phyloP scores from a whole-genome alignment of 2,329 filamentous ascomycete genomes.

The Hypoxylon sp. region DNA sequence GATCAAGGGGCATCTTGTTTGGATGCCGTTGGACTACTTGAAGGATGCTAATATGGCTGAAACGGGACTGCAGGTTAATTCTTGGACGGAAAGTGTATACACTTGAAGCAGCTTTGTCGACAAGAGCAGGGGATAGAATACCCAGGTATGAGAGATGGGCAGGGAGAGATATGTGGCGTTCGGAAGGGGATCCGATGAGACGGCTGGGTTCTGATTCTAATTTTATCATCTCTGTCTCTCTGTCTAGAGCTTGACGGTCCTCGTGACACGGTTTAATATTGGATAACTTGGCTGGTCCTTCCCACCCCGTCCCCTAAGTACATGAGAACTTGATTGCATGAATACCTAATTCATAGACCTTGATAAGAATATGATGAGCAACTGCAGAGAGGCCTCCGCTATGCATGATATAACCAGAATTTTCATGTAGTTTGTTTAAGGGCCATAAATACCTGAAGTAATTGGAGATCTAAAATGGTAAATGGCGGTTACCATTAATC shows the following conservation, averaged over 20 bases:
- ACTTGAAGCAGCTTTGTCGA: constrained; percentile 62
- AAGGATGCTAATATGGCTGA: constrained; percentile 91
- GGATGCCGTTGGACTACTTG: constrained; percentile 94
- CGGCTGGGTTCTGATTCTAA: background rate
- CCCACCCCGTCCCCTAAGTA: background rate
- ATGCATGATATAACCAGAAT: background rate
- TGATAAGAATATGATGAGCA: background rate
- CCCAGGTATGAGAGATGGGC: background rate
- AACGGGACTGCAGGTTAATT: constrained; percentile 86
- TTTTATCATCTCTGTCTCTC: background rate
- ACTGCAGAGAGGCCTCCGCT: background rate
- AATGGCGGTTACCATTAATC: background rate
- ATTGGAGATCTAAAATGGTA: background rate
- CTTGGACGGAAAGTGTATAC: constrained; percentile 89
- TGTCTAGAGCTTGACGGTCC: constrained; percentile 7
- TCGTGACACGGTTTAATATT: background rate
- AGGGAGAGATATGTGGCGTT: background rate
- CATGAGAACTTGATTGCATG: background rate
- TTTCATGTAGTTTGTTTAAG: background rate
- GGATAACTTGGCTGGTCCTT: background rate
- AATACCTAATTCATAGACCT: background rate
- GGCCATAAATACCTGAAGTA: background rate
- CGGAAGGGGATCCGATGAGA: background rate
- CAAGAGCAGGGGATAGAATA: background rate
- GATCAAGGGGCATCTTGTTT: constrained; percentile 90